phyloP scores from a whole-genome alignment of 768 basidiomycete species.

The Amanita subjunquillea region DNA sequence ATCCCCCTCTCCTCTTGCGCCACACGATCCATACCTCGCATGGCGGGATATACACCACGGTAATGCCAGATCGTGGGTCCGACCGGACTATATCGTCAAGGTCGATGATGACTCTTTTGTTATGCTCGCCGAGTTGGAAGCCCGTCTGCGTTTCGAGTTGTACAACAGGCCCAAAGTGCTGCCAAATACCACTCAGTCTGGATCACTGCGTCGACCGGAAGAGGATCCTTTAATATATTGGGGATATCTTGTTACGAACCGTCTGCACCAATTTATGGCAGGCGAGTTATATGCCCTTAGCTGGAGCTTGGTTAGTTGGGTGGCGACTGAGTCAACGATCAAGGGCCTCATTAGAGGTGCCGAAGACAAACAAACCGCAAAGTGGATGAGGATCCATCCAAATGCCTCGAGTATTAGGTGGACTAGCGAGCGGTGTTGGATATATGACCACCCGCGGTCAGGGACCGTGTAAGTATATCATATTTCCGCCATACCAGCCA shows the following conservation, averaged over 20 bases:
- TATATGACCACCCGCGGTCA: constrained; percentile 94
- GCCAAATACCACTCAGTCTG: constrained; percentile 5
- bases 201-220: background rate
- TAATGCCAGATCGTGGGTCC: constrained; percentile 54
- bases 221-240: constrained; percentile 74
- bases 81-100: constrained; percentile 89
- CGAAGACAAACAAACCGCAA: constrained; percentile 89
- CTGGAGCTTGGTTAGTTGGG: constrained; percentile 81
- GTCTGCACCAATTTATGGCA: constrained; percentile 87
- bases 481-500: constrained; percentile 3
- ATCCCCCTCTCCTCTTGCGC: constrained; percentile 50
- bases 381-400: constrained; percentile 88
- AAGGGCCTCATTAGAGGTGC: constrained; percentile 64
- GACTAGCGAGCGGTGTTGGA: constrained; percentile 91
- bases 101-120: constrained; percentile 94
- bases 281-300: constrained; percentile 90
- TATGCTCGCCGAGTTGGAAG: constrained; percentile 89
- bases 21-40: constrained; percentile 59
- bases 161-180: constrained; percentile 27
- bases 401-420: constrained; percentile 71
- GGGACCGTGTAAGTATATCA: constrained; percentile 68
- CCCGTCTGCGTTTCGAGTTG: constrained; percentile 73
- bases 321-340: constrained; percentile 64
- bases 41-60: constrained; percentile 37
- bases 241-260: constrained; percentile 86